Conservation (phyloP, 176 grass and related monocot species). For the Triticum aestivum region DNA sequence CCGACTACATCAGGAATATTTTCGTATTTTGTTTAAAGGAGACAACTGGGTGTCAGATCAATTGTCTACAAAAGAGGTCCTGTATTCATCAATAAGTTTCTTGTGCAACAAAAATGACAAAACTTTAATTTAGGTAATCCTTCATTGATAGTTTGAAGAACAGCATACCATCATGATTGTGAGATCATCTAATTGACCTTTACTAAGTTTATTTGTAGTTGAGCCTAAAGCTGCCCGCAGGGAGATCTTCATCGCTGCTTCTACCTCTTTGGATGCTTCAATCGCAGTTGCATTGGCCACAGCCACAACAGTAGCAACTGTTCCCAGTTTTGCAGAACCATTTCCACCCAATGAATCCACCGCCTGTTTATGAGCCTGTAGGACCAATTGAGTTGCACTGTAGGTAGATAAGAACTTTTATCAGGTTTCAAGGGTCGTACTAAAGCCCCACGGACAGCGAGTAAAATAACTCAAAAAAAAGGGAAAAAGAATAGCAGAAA, state of each 20-base stretch:
- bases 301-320: conserved; percentile 78
- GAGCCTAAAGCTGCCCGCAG: conserved; percentile 61
- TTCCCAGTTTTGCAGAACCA: conserved; percentile 65
- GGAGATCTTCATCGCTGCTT: conserved; percentile 86
- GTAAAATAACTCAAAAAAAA: neutral
- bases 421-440: neutral
- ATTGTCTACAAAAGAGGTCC: neutral
- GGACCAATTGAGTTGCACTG: conserved; percentile 87
- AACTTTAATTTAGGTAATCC: conserved; percentile 8
- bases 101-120: neutral
- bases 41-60: conserved; percentile 12
- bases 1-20: neutral
- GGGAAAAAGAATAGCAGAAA: neutral
- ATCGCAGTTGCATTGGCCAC: conserved; percentile 81
- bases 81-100: conserved; percentile 1
- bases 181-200: conserved; percentile 85
- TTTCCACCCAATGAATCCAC: conserved; percentile 75
- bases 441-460: neutral
- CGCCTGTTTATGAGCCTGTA: conserved; percentile 80
- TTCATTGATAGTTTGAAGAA: conserved; percentile 17
- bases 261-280: conserved; percentile 91
- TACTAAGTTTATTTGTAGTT: conserved; percentile 56
- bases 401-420: conserved; percentile 30
- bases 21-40: neutral
- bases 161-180: conserved; percentile 82